phyloP scores from a whole-genome alignment of 2,329 filamentous ascomycete species.

The Ramichloridium luteum region DNA sequence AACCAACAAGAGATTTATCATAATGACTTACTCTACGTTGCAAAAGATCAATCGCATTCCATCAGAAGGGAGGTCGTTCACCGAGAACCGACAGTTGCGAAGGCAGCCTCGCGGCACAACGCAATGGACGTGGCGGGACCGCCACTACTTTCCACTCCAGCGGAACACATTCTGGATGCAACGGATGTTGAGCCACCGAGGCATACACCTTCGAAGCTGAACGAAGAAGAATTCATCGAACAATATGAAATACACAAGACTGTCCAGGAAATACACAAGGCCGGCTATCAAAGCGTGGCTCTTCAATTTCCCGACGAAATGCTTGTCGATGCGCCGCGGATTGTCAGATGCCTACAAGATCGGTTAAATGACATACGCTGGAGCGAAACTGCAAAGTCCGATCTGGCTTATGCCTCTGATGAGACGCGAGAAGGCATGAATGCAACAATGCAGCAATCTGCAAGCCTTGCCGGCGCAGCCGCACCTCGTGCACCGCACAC shows the following conservation, averaged over 20 bases:
- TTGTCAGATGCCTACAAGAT: constrained; percentile 54
- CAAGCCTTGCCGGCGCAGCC: too few species aligned
- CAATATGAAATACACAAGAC: constrained; percentile 83
- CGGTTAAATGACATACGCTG: constrained; percentile 34
- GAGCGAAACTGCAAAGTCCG: too few species aligned
- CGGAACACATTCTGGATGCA: constrained; percentile 46
- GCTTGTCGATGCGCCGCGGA: constrained; percentile 71
- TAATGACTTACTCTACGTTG: too few species aligned
- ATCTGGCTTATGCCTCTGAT: too few species aligned
- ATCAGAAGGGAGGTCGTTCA: too few species aligned
- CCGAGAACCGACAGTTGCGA: too few species aligned
- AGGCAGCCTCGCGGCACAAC: too few species aligned
- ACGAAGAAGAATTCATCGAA: constrained; percentile 57
- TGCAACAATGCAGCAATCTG: constrained; percentile 12
- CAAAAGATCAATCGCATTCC: background rate
- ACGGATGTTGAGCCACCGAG: constrained; percentile 16
- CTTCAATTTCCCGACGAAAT: constrained; percentile 95
- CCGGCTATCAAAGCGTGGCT: constrained; percentile 63
- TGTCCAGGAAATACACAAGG: constrained; percentile 58
- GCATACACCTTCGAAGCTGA: background rate
- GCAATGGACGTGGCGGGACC: constrained; percentile 23
- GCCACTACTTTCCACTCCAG: constrained; percentile 51
- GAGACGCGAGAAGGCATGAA: background rate
- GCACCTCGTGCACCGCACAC: constrained; percentile 16
- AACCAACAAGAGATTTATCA: too few species aligned